These are phyloP conservation scores for Cornus kousa DNA, from an alignment of 148 eudicot genomes.

Conservation along the genomic window DNA sequence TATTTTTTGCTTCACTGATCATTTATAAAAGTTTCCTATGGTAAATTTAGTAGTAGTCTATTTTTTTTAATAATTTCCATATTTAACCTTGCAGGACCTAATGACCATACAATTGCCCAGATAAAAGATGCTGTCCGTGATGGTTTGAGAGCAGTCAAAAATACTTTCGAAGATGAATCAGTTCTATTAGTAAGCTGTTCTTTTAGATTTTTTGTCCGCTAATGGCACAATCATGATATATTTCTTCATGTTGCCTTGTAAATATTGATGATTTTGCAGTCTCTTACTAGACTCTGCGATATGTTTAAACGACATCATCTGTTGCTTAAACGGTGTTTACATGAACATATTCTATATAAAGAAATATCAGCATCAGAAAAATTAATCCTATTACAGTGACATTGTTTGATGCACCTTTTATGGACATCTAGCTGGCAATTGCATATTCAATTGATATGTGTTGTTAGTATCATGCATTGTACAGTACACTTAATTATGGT, in stretches of 20 bases:
- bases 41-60: too few species aligned
- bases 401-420: not conserved
- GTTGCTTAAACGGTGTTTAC: not conserved
- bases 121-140: conserved; percentile 99
- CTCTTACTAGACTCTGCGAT: conserved; percentile 1
- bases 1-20: not conserved
- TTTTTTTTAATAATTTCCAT: not conserved
- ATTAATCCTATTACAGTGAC: not conserved
- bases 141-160: conserved; percentile 92
- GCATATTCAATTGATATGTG: too few species aligned
- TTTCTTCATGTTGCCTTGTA: not conserved
- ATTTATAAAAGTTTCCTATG: not conserved
- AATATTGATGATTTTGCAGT: not conserved
- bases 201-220: not conserved
- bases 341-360: not conserved
- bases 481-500: too few species aligned
- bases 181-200: conserved; percentile 59
- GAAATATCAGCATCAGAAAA: not conserved
- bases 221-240: not conserved
- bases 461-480: too few species aligned
- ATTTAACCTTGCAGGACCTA: conserved; percentile 59
- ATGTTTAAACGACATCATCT: not conserved
- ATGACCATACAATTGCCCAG: conserved; percentile 98
- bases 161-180: conserved; percentile 92
- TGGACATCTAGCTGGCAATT: not conserved